Base-by-base conservation (phyloP, 2,329 filamentous ascomycete species). In the Incumbomyces lentus region DNA sequence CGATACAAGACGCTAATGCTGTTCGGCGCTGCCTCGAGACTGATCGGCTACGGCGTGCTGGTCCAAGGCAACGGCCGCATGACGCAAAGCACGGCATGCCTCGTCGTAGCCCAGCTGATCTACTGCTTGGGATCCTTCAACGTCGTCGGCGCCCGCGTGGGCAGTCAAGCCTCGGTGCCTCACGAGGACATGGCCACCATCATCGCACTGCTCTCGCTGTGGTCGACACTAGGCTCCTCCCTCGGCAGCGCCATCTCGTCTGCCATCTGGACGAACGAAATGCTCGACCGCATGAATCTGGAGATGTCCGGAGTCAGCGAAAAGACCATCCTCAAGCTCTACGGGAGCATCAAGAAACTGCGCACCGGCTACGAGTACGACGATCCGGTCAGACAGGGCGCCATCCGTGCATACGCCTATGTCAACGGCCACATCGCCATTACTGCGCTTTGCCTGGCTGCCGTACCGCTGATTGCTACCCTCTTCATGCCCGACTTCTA, bases 171-270 rank as follows among this genome's bases (percentile, higher is more conserved):
- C 1, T 75, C 72, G 1, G 70, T 72, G 1, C 71, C 70, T 12
- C 78, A 82, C 52, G 70, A 79, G 54, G 71, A 80, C 57, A 68
- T 83, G 3, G 74, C 78, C 18, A 71, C 73, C 17, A 70, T 78
- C 30, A 70, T 81, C 17, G 76, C 79, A 8, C 68, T 84, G 47
- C 70, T 78, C 46, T 69, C 74, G 13, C 71, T 83, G 6, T 76
- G 79, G 32, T 70, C 74, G 52, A 74, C 74, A 48, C 70, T 83
- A 49, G 81, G 79, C 32, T 72, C 70, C n/a, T 76, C 77, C 1
- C 65, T 81, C 6, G 79, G 78, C 2, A 69, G 68, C 1, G 73
- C 79, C 7, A 71, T 84, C 39, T 72, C 80, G 0, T 72, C 72
- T 0, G 79, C 79, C 11, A 76, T 84, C 51, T 84, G 79, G 79